Conservation (phyloP, 1,139 yeast genomes). For the Meyerozyma guilliermondii region DNA sequence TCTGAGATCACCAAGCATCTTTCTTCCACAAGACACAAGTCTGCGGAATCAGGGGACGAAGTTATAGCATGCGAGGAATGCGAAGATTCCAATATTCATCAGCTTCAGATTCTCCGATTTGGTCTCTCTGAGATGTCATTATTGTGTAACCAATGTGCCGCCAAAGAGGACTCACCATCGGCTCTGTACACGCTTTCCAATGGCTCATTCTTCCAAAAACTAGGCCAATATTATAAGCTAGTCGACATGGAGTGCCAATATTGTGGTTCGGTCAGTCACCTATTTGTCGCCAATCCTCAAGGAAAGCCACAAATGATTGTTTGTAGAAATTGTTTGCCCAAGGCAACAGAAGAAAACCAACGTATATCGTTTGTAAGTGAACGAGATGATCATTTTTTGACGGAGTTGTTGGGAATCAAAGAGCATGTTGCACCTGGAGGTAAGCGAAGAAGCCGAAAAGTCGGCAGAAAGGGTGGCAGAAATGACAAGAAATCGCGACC, state of each 20-base stretch:
- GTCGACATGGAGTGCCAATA: slow-evolving; percentile 45
- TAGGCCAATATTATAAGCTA: slow-evolving; percentile 43
- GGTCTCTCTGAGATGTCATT: slow-evolving; percentile 54
- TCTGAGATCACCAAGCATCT: slow-evolving; percentile 39
- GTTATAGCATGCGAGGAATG: slow-evolving; percentile 54
- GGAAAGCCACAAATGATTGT: slow-evolving; percentile 22
- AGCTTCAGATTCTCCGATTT: slow-evolving; percentile 44
- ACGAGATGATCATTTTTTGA: slow-evolving; percentile 43
- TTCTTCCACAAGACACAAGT: slow-evolving; percentile 50
- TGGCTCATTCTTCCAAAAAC: slow-evolving; percentile 48
- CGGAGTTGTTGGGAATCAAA: slow-evolving; percentile 45
- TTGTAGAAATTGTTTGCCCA: slow-evolving; percentile 39
- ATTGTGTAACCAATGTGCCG: slow-evolving; percentile 44
- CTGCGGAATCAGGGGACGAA: slow-evolving; percentile 37
- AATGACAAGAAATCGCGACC: slow-evolving; percentile 15
- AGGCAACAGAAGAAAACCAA: slow-evolving; percentile 12
- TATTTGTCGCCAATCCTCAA: slow-evolving; percentile 30
- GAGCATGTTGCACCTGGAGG: slow-evolving; percentile 27
- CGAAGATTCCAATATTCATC: slow-evolving; percentile 50
- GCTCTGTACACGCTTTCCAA: slow-evolving; percentile 49
- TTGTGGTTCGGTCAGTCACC: slow-evolving; percentile 38
- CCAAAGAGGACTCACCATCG: slow-evolving; percentile 40
- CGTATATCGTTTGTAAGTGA: slow-evolving; percentile 34
- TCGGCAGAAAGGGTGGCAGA: slow-evolving; percentile 24
- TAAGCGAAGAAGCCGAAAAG: slow-evolving; percentile 17